Evolutionary conservation across 768 basidiomycete genomes (phyloP).

Genomic region (Boletus eberwhitei): DNA sequence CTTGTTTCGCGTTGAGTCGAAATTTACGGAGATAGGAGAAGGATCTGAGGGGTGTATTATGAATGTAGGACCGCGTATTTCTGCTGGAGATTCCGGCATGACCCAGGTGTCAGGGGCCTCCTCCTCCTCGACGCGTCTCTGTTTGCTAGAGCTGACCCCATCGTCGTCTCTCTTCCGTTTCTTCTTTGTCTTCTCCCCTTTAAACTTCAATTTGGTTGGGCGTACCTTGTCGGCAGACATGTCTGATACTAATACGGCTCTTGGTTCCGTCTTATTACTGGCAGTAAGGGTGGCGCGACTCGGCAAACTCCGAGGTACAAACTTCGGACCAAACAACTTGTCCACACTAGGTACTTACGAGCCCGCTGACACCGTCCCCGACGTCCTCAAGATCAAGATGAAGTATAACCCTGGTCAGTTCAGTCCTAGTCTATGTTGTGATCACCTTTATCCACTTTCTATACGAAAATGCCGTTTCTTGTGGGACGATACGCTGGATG

Average conservation of each 20-base stretch:
- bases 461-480: constrained; percentile 27
- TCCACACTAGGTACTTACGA: constrained; percentile 15
- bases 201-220: constrained; percentile 80
- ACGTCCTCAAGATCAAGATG: constrained; percentile 69
- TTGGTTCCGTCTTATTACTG: neutral
- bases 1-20: constrained; percentile 70
- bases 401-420: constrained; percentile 82
- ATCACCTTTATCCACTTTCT: constrained; percentile 18
- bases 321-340: constrained; percentile 38
- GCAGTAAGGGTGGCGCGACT: neutral
- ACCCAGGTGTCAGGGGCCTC: constrained; percentile 78
- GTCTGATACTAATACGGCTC: neutral
- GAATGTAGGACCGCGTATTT: constrained; percentile 88
- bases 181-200: constrained; percentile 83
- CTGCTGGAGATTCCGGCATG: constrained; percentile 60
- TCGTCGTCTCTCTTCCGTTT: constrained; percentile 69
- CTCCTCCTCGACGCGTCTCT: constrained; percentile 54
- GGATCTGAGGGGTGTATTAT: constrained; percentile 81
- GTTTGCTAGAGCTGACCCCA: constrained; percentile 40
- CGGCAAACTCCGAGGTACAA: constrained; percentile 27
- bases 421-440: constrained; percentile 16
- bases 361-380: constrained; percentile 46
- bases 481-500: constrained; percentile 54
- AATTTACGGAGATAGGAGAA: constrained; percentile 71
- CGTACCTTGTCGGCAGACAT: constrained; percentile 51